These are phyloP conservation scores for Pseudocercospora vitis DNA, from an alignment of 2,329 filamentous ascomycete genomes.

Conservation along the genomic window DNA sequence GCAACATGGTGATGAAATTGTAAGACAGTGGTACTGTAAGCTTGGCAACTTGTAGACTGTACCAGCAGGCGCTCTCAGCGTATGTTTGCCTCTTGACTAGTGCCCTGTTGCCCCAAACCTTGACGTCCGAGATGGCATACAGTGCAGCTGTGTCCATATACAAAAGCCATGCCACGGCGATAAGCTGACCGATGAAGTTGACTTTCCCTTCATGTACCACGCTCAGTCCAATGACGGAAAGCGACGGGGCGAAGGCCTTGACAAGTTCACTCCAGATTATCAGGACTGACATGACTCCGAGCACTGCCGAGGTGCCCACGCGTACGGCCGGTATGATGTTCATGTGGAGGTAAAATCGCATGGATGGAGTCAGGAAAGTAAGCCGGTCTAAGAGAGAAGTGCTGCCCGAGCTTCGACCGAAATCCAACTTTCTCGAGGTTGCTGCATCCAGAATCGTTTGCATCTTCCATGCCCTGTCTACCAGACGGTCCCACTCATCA, in stretches of 20 bases:
- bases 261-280: slow-evolving; percentile 94
- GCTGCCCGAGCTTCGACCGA: slow-evolving; percentile 51
- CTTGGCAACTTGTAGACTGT: slow-evolving; percentile 86
- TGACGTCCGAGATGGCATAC: slow-evolving; percentile 84
- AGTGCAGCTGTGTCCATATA: slow-evolving; percentile 95
- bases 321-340: slow-evolving; percentile 69
- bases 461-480: slow-evolving; percentile 70
- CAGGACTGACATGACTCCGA: slow-evolving; percentile 73
- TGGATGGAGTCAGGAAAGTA: slow-evolving; percentile 72
- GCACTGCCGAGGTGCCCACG: slow-evolving; percentile 63
- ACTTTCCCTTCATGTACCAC: slow-evolving; percentile 76
- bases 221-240: slow-evolving; percentile 68
- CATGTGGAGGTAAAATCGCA: slow-evolving; percentile 75
- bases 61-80: slow-evolving; percentile 93
- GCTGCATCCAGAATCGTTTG: slow-evolving; percentile 83
- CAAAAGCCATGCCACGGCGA: slow-evolving; percentile 82
- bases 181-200: slow-evolving; percentile 80
- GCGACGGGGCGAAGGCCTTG: slow-evolving; percentile 72
- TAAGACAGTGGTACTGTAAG: slow-evolving; percentile 90
- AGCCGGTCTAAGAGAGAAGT: slow-evolving; percentile 51
- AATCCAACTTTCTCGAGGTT: slow-evolving; percentile 76
- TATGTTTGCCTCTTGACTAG: slow-evolving; percentile 89
- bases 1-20: slow-evolving; percentile 93
- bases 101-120: slow-evolving; percentile 95
- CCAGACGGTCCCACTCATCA: slow-evolving; percentile 79